Percentiles rank a stretch among this genome's conserved stretches.
These are phyloP conservation scores for Blastobotrys illinoisensis DNA, from an alignment of 1,139 yeast genomes.

Conservation along the genomic window DNA sequence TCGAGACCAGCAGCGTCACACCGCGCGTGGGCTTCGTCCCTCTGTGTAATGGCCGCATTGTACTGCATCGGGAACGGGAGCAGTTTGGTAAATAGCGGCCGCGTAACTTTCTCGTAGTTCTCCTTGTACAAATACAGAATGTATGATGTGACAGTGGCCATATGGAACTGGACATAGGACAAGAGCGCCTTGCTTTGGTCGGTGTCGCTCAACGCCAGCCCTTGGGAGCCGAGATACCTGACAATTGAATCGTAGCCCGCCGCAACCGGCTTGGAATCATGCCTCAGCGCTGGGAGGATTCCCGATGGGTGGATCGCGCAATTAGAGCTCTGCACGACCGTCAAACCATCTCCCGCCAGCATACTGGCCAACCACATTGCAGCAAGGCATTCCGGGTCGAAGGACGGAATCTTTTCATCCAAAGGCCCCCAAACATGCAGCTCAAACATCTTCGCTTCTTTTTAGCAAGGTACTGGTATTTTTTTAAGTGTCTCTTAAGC, in stretches of 20 bases:
- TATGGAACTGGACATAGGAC: conserved; percentile 38
- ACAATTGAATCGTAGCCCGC: conserved; percentile 50
- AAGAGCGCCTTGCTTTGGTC: conserved; percentile 33
- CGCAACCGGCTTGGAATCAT: conserved; percentile 31
- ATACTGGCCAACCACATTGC: conserved; percentile 34
- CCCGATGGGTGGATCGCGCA: conserved; percentile 46
- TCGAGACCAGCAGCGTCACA: conserved; percentile 32
- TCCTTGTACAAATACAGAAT: conserved; percentile 52
- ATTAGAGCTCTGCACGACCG: conserved; percentile 51
- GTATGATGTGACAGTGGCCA: conserved; percentile 53
- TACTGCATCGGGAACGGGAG: conserved; percentile 86
- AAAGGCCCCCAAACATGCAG: conserved; percentile 56
- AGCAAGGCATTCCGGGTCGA: conserved; percentile 45
- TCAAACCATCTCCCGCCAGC: conserved; percentile 26
- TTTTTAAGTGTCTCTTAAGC: neutral
- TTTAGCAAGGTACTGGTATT: neutral
- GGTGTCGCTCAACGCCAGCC: conserved; percentile 16
- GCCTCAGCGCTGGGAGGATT: conserved; percentile 51
- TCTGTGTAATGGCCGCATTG: conserved; percentile 58
- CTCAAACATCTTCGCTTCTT: conserved; percentile 15
- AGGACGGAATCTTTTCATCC: conserved; percentile 26
- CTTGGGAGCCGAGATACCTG: conserved; percentile 29
- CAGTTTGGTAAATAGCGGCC: conserved; percentile 52
- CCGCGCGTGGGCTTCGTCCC: conserved; percentile 43
- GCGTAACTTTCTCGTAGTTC: conserved; percentile 61